phyloP scores from a whole-genome alignment of 345 rosid genomes.

The Salix caprea region DNA sequence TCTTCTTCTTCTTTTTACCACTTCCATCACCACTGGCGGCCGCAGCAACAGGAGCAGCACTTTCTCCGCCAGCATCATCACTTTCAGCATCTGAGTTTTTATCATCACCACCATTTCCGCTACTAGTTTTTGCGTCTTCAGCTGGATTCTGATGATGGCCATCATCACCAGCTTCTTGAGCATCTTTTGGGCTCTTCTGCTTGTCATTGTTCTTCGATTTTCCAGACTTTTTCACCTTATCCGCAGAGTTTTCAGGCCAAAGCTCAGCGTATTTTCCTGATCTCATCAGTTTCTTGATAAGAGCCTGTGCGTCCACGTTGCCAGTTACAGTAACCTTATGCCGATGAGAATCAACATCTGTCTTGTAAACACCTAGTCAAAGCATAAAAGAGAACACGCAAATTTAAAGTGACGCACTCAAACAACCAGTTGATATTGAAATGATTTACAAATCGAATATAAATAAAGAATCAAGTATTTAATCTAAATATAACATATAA shows the following conservation, averaged over 20 bases:
- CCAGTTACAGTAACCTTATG: constrained; percentile 65
- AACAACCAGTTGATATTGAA: neutral
- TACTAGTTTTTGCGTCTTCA: constrained; percentile 2
- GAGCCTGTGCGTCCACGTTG: constrained; percentile 45
- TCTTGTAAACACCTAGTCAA: constrained; percentile 60
- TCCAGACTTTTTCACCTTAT: constrained; percentile 26
- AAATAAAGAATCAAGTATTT: neutral
- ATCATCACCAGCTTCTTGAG: constrained; percentile 3
- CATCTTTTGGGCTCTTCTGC: constrained; percentile 13
- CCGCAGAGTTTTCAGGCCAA: constrained; percentile 41
- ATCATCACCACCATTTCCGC: constrained; percentile 5
- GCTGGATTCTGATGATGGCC: constrained; percentile 1
- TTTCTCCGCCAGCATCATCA: constrained; percentile 2
- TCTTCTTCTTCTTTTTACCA: constrained; percentile 36
- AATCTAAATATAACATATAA: neutral
- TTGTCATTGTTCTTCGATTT: constrained; percentile 33
- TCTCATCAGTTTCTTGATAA: constrained; percentile 47
- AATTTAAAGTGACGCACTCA: neutral
- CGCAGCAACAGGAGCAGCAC: neutral
- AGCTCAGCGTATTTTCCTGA: constrained; percentile 63
- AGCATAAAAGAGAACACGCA: neutral
- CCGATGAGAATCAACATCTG: constrained; percentile 49
- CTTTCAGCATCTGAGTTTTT: constrained; percentile 14
- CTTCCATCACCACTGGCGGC: constrained; percentile 1
- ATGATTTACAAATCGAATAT: neutral